Base-by-base conservation (phyloP, 768 basidiomycete species). In the Lanmaoa rubissima region DNA sequence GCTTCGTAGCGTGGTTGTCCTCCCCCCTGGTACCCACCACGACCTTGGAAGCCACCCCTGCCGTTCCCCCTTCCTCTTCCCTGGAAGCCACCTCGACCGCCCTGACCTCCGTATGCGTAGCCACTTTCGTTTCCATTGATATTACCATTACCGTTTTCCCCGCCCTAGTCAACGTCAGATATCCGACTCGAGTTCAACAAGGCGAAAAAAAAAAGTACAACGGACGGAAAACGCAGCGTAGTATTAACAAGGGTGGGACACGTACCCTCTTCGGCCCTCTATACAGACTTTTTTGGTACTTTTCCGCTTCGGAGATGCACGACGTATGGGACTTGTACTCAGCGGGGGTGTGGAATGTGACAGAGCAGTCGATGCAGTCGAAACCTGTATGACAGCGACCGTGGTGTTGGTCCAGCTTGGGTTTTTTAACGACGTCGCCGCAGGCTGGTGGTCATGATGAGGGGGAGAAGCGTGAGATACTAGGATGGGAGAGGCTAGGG, bases 291-390 rank as follows among this genome's bases (percentile, higher is more conserved):
- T 92, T 92, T 76, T 97, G 84, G 67, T 97, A 96, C 70, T 96
- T 97, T 72, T 97, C 91, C 3, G 91, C 94, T 73, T 97, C 94
- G 58, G 81, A 85, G 43, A 97, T 85, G 70, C 94, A 97, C 32
- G 82, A 77, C 11, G 89, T 94, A 68, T 97, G 90, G 0, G 74
- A 75, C 72, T 92, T 93, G 78, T 85, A 96, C 57, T 93, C 84
- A 10, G 78, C 77, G 3, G 91, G 90, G 8, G 81, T 79, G 26
- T 82, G 75, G 74, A 96, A 97, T 0, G 90, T 88, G 48, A 79
- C 88, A n/a, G 85, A 87, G 72, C 94, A 97, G 68, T 97, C 94
- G 67, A 93, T 83, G 68, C 90, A 92, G 65, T 89, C 89, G 63
- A 91, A 89, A 8, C 86, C 82, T 2, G 81, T 63, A 53, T 84